Base-by-base conservation (phyloP, 2,329 filamentous ascomycete genomes). In the Tetracladium maxilliforme region DNA sequence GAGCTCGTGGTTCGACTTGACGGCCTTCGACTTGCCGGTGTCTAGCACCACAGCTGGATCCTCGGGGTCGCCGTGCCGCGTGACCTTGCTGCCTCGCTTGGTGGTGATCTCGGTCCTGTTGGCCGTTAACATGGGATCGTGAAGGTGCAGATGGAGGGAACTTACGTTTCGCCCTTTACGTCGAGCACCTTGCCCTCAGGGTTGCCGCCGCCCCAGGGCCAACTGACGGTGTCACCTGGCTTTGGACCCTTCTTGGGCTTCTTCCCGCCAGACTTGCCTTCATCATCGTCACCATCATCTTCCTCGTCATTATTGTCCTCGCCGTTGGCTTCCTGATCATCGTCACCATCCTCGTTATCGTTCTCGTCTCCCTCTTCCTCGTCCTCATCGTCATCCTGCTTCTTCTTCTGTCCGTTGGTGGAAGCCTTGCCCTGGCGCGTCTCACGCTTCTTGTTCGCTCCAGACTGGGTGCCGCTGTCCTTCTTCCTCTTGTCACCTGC, bases 191-290 rank as follows among this genome's bases (percentile, higher is more conserved):
- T 55, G 3, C 55, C 55, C 30, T 56, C 30, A 2, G 55, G 52
- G 12, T 57, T 45, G 7, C 53, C 54, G 11, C 40, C 40, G 9
- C 54, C 54, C 55, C 55, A 59, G 14, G 56, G 55, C 55, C 55
- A 59, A 33, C 51, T 57, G 6, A 58, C 55, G 0, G 45, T 59
- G 6, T 58, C 52, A 3, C 54, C 55, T 17, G 33, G 33, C 6
- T 28, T 20, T 4, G 31, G 34, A 6, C 23, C 24, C 14, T 28
- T 19, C 11, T 22, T 25, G 5, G 28, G 29, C 30, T 34, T 32
- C 23, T 30, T 35, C 6, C 26, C 6, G 19, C 22, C 6, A 16
- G n/a, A n/a, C n/a, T n/a, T n/a, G n/a, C n/a, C n/a, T n/a, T 28
- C 16, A 19, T 17, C 7, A 18, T 28, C 7, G 26, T 21, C 6